phyloP scores from a whole-genome alignment of 2,329 filamentous ascomycete genomes.

The Fusarium verticillioides region DNA sequence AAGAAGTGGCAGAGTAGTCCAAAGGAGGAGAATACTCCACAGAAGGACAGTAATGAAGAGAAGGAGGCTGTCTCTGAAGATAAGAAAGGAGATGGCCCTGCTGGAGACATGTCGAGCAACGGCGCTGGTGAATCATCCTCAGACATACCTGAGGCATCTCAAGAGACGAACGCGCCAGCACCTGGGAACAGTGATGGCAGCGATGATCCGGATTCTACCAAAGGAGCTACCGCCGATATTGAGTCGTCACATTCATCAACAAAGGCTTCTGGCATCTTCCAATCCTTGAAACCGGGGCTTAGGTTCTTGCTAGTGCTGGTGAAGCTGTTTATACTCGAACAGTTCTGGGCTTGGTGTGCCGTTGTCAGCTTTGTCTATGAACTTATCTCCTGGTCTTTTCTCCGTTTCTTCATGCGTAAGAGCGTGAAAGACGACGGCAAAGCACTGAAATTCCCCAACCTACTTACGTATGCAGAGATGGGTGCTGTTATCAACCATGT shows the following conservation, averaged over 20 bases:
- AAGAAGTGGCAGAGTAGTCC: neutral
- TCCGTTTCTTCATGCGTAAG: neutral
- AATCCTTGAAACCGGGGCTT: neutral
- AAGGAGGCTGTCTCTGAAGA: neutral
- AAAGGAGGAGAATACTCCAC: neutral
- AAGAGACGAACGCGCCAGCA: neutral
- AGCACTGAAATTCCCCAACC: neutral
- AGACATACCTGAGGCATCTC: neutral
- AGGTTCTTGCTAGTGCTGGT: neutral
- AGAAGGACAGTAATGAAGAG: neutral
- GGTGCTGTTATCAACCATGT: slow-evolving; percentile 1
- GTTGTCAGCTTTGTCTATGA: neutral
- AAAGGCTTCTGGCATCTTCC: neutral
- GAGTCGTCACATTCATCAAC: neutral
- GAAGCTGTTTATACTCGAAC: neutral
- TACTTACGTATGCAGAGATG: too few relatives aligned
- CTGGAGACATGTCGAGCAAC: neutral
- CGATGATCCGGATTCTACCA: neutral
- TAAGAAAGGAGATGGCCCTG: neutral
- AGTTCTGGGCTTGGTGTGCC: neutral
- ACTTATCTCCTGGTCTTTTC: neutral
- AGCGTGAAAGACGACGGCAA: neutral
- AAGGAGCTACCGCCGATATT: neutral
- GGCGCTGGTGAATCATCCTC: neutral
- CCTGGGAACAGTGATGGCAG: neutral